Percentiles rank a stretch among this genome's conserved stretches.
Evolutionary conservation across 768 basidiomycete genomes (phyloP).

Genomic region (Calocera cornea): DNA sequence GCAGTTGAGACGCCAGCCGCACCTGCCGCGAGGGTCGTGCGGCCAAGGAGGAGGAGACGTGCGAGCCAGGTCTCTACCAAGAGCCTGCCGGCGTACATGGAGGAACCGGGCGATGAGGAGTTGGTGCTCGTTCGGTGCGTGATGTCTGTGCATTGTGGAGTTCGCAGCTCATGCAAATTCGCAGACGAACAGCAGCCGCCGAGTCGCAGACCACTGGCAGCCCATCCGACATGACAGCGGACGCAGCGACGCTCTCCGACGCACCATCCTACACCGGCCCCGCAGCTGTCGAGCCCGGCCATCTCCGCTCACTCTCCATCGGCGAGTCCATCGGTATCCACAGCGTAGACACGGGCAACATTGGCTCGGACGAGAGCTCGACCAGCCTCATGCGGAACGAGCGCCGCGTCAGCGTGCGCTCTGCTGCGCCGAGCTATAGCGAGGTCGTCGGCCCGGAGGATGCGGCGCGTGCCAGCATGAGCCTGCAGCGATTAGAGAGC

Average conservation of each 20-base stretch:
- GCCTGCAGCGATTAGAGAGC: neutral
- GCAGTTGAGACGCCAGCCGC: constrained; percentile 25
- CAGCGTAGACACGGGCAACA: neutral
- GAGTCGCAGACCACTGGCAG: neutral
- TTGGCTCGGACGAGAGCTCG: neutral
- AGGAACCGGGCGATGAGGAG: constrained; percentile 73
- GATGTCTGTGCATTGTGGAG: neutral
- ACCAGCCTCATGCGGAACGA: neutral
- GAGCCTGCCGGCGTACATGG: constrained; percentile 65
- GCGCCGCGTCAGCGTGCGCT: neutral
- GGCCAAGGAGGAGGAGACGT: constrained; percentile 43
- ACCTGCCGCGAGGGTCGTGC: constrained; percentile 25
- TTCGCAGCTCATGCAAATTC: neutral
- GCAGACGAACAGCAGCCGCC: neutral
- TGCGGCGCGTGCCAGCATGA: neutral
- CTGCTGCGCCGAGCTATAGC: neutral
- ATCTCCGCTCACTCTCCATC: neutral
- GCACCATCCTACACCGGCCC: neutral
- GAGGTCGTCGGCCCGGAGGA: neutral
- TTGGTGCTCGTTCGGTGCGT: constrained; percentile 48
- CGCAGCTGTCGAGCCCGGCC: neutral
- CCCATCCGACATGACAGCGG: neutral
- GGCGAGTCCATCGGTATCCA: neutral
- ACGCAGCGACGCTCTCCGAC: neutral
- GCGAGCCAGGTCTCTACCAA: constrained; percentile 67